Evolutionary conservation across 768 basidiomycete species (phyloP), one percentile per base, ranked within the genome.

Genomic region (Favolaschia claudopus): DNA sequence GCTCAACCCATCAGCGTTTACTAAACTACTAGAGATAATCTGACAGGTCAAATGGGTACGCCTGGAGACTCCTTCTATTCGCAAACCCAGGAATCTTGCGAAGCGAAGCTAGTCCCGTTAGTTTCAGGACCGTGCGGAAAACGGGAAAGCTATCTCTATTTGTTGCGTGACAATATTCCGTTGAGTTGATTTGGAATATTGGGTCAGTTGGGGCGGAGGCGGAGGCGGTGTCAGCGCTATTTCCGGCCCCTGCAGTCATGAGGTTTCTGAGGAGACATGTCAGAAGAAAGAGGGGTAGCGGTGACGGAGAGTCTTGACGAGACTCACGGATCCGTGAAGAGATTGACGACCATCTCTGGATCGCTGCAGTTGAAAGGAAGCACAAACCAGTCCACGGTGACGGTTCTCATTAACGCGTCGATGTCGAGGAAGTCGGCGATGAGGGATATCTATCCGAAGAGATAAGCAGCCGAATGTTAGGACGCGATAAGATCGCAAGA

Each of bases 251-350:
- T 17, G 47, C 9, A 25, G 46, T 55, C 6, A 43, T 46, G 25
- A 7, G 17, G 39, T 40, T 34, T n/a, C n/a, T n/a, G n/a, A n/a
- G n/a, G n/a, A n/a, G n/a, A n/a, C n/a, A n/a, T n/a, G n/a, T n/a
- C n/a, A n/a, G n/a, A n/a, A n/a, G n/a, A n/a, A n/a, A 14, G 13
- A 9, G 0, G 10, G 9, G 28, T 10, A 43, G 33, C 10, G 5
- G 15, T 5, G 32, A 36, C 4, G 7, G 39, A 46, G 17, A 7
- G 8, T 12, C 6, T 4, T 3, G 13, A 1, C 19, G 14, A 3
- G 20, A 47, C 54, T 37, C 13, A 55, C 54, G 34, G 44, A 40
- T 55, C 54, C 5, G 15, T 37, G 37, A 46, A 55, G 1, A 55
- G 22, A 12, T 55, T 46, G 19, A 55, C 43, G 14, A 55, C n/a